Conservation (phyloP, 345 rosid species). For the Linum tenue region DNA sequence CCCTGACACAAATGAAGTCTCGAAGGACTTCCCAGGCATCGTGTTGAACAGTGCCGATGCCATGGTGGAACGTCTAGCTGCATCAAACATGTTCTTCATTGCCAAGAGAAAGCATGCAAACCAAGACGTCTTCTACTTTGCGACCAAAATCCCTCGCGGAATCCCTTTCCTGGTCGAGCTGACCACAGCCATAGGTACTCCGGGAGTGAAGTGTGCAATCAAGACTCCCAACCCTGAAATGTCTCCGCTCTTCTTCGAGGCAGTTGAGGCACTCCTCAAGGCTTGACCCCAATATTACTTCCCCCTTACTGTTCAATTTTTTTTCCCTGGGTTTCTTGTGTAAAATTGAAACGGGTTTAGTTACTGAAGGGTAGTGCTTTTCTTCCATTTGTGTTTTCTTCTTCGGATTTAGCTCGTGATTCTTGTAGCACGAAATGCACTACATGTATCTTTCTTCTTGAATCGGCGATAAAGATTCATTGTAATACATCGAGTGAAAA, state of each 20-base stretch:
- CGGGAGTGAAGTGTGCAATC: constrained; percentile 80
- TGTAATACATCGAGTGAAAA: too few relatives aligned
- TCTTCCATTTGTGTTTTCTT: not conserved
- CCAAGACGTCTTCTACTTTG: constrained; percentile 92
- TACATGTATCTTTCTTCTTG: too few relatives aligned
- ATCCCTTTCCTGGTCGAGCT: constrained; percentile 78
- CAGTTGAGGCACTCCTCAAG: constrained; percentile 64
- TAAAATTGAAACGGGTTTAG: too few relatives aligned
- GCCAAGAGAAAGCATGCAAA: constrained; percentile 91
- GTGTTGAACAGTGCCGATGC: constrained; percentile 50
- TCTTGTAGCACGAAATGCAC: too few relatives aligned
- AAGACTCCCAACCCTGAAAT: constrained; percentile 88
- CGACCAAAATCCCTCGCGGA: constrained; percentile 73
- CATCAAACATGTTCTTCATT: constrained; percentile 78
- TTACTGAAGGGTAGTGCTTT: not conserved
- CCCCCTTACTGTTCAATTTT: not conserved
- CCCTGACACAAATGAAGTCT: constrained; percentile 85
- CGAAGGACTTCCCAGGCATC: constrained; percentile 64
- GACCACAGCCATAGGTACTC: constrained; percentile 58
- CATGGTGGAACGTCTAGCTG: constrained; percentile 56
- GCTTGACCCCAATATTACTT: constrained; percentile 25
- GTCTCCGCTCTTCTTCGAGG: constrained; percentile 85
- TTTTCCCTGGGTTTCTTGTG: not conserved
- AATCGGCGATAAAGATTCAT: too few relatives aligned
- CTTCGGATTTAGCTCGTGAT: not conserved